Evolutionary conservation across 2,329 filamentous ascomycete genomes (phyloP).

Genomic region (Sporothrix pseudoabietina): DNA sequence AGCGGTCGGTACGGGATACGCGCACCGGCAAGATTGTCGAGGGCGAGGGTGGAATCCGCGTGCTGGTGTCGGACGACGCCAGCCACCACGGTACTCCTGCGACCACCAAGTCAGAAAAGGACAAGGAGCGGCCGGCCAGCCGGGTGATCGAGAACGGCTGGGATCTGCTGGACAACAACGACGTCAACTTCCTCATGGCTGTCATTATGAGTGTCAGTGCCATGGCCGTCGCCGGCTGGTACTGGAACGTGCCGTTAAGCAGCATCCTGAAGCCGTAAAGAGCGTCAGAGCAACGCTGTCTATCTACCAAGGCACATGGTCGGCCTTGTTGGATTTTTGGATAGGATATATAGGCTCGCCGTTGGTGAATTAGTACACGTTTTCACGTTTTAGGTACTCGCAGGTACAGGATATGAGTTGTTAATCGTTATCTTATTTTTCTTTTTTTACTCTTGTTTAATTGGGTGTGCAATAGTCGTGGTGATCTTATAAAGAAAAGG

Average conservation of each 20-base stretch:
- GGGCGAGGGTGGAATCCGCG: slow-evolving; percentile 71
- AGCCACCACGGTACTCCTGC: slow-evolving; percentile 1
- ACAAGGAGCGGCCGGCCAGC: slow-evolving; percentile 49
- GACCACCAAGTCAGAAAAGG: neutral
- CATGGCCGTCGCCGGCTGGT: slow-evolving; percentile 66
- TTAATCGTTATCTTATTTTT: neutral
- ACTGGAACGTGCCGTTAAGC: slow-evolving; percentile 59
- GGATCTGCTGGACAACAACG: slow-evolving; percentile 90
- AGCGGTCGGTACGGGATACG: slow-evolving; percentile 83
- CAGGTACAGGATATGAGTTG: neutral
- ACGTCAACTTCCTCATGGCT: slow-evolving; percentile 93
- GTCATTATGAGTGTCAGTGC: slow-evolving; percentile 75
- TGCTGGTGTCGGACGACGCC: slow-evolving; percentile 44
- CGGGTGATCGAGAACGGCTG: slow-evolving; percentile 65
- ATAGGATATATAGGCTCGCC: neutral
- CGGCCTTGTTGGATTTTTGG: neutral
- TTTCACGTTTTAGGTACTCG: neutral
- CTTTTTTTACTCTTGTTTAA: slow-evolving; percentile 2
- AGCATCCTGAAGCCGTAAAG: slow-evolving; percentile 42
- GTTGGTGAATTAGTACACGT: neutral
- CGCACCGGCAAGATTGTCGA: slow-evolving; percentile 86
- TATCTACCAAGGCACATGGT: too few species aligned
- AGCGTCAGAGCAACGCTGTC: too few species aligned
- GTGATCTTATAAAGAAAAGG: slow-evolving; percentile 4
- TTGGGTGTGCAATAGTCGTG: slow-evolving; percentile 12